Evolutionary conservation across 1,284 basidiomycete genomes (phyloP).

Genomic region (Naganishia sp.): DNA sequence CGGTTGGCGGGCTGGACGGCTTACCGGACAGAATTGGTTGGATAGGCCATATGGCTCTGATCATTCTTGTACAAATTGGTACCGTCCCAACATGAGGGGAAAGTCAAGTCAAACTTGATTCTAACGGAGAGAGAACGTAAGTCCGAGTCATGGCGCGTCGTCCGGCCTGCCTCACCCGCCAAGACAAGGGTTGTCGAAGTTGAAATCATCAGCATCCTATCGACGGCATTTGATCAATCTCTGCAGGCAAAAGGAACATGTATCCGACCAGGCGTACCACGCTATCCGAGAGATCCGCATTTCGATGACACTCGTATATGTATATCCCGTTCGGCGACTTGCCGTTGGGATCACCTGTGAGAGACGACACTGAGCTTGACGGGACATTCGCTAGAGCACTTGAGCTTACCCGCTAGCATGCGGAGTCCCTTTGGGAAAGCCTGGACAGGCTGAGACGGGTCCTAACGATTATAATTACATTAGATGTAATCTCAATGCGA

Average conservation of each 20-base stretch:
- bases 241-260: background rate
- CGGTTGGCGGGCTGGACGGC: no score
- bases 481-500: slow-evolving; percentile 1
- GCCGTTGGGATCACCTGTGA: slow-evolving; percentile 37
- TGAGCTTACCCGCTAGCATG: slow-evolving; percentile 38
- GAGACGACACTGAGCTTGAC: no score
- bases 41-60: slow-evolving; percentile 41
- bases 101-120: slow-evolving; percentile 49
- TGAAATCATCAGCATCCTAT: slow-evolving; percentile 14
- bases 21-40: slow-evolving; percentile 15
- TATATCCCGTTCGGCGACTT: slow-evolving; percentile 6
- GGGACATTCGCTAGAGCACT: no score
- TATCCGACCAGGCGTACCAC: background rate
- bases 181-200: slow-evolving; percentile 34
- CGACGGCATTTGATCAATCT: background rate
- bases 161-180: slow-evolving; percentile 43
- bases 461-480: slow-evolving; percentile 30
- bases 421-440: slow-evolving; percentile 49
- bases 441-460: slow-evolving; percentile 7
- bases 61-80: slow-evolving; percentile 46
- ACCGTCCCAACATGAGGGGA: slow-evolving; percentile 53
- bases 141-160: background rate
- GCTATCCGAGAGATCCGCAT: background rate
- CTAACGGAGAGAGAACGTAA: background rate
- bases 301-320: slow-evolving; percentile 9